Percentiles rank a stretch among this genome's conserved stretches.
These are phyloP conservation scores for Ambrosia hybrid DNA, from an alignment of 140 eudicot species.

Conservation along the genomic window DNA sequence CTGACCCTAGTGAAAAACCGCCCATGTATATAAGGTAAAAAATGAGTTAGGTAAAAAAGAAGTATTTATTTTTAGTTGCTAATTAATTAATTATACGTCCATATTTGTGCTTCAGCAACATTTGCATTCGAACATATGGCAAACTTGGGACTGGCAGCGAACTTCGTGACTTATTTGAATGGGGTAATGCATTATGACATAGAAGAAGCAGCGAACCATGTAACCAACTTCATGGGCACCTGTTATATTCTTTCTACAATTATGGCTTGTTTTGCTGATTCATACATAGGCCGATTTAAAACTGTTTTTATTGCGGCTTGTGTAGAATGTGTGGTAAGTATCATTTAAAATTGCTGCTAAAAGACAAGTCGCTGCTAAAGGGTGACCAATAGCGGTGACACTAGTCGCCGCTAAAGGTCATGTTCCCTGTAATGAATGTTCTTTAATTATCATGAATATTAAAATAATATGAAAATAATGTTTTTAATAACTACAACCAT, in stretches of 20 bases:
- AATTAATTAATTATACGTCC: not conserved
- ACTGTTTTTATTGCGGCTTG: slow-evolving; percentile 45
- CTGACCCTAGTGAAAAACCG: too few relatives aligned
- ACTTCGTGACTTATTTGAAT: slow-evolving; percentile 59
- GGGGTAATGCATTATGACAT: slow-evolving; percentile 57
- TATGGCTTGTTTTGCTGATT: slow-evolving; percentile 60
- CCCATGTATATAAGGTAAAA: too few relatives aligned
- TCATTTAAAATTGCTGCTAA: not conserved
- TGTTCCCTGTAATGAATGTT: too few relatives aligned
- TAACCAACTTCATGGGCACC: slow-evolving; percentile 65
- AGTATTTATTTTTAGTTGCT: too few relatives aligned
- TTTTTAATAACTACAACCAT: too few relatives aligned
- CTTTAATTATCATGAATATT: too few relatives aligned
- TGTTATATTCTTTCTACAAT: slow-evolving; percentile 49
- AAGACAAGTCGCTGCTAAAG: too few relatives aligned
- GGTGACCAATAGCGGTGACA: too few relatives aligned
- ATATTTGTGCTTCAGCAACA: slow-evolving; percentile 36
- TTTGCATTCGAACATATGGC: slow-evolving; percentile 68
- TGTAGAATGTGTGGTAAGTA: slow-evolving; percentile 52
- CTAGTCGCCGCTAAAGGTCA: too few relatives aligned
- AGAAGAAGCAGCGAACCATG: slow-evolving; percentile 59
- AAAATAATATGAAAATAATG: too few relatives aligned
- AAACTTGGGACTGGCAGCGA: slow-evolving; percentile 45
- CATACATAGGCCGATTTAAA: slow-evolving; percentile 55
- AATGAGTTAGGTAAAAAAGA: too few relatives aligned